Evolutionary conservation across 345 rosid genomes (phyloP).

Genomic region (Eucalyptus paniculata): DNA sequence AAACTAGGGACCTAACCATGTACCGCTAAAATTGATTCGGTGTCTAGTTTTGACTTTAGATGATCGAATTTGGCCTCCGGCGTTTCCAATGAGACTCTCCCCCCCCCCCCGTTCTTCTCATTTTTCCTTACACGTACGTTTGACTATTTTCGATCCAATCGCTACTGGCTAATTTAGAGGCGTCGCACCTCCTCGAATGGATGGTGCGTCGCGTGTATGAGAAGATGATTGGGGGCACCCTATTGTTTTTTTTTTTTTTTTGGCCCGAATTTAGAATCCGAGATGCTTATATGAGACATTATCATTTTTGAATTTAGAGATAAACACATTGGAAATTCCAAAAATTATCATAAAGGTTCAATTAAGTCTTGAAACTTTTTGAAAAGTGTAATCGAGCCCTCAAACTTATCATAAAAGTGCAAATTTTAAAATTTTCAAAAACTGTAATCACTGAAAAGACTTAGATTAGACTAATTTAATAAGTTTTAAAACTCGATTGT

Average conservation of each 20-base stretch:
- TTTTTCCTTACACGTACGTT: neutral
- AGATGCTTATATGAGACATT: neutral
- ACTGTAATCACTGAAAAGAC: fast-evolving
- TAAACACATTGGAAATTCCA: fast-evolving
- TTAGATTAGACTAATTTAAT: fast-evolving
- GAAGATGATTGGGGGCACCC: fast-evolving
- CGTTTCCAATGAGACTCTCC: too few species aligned
- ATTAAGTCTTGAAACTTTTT: fast-evolving
- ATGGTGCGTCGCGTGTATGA: too few species aligned
- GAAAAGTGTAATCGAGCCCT: fast-evolving
- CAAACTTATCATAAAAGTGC: fast-evolving
- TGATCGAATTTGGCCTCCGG: too few species aligned
- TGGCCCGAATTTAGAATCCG: fast-evolving
- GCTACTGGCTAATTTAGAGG: too few species aligned
- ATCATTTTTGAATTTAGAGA: too few species aligned
- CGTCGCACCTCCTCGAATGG: neutral
- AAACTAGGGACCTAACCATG: neutral
- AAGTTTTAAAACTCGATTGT: fast-evolving
- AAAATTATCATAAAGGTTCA: fast-evolving
- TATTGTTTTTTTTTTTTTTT: too few species aligned
- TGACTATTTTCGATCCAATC: too few species aligned
- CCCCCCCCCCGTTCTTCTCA: fast-evolving
- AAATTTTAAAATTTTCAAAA: fast-evolving
- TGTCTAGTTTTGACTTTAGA: neutral
- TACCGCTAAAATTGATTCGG: neutral